Base-by-base conservation (phyloP, 2,329 filamentous ascomycete species). In the Alternaria dauci region DNA sequence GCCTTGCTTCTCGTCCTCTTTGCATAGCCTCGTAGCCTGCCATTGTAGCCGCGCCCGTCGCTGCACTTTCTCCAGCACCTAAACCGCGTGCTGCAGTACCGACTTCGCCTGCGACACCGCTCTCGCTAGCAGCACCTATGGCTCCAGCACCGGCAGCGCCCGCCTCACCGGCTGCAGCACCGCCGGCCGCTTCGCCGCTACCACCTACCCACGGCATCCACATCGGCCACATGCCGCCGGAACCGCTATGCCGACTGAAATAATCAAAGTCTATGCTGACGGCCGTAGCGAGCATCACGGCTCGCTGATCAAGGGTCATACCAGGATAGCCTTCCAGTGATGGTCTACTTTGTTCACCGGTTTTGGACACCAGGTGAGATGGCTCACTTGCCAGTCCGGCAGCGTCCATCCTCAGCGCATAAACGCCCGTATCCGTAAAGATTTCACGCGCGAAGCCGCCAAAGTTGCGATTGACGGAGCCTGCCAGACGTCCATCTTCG, bases 241-340 rank as follows among this genome's bases (percentile, higher is more conserved):
- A 72, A 18, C 79, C 74, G 54, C 85, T 87, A 63, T 89, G 86
- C 2, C 87, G 81, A 59, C 86, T 89, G 77, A 90, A 90, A 75
- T 89, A 90, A 71, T 90, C 88, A 61, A 89, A 89, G 69, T 90
- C 88, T 47, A 89, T 83, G 57, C 82, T 87, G 12, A 89, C 87
- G 7, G 88, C 88, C 0, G 87, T 88, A 9, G 88, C 87, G 8
- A 90, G 81, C 87, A 89, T 89, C 26, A 89, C 83, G 3, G 88
- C 88, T 54, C 88, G 82, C 72, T 89, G 87, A 68, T 89, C 88
- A 3, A 90, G 81, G 2, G 87, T 88, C 87, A 90, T 88, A 4
- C 85, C 86, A 2, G 79, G 78, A 11, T 69, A 63, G 2, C 73
- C 48, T 16, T 72, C 67, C 20, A 63, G 46, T 30, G 63, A 39